phyloP scores from a whole-genome alignment of 129 eudicot species.

The Flaveria linearis region DNA sequence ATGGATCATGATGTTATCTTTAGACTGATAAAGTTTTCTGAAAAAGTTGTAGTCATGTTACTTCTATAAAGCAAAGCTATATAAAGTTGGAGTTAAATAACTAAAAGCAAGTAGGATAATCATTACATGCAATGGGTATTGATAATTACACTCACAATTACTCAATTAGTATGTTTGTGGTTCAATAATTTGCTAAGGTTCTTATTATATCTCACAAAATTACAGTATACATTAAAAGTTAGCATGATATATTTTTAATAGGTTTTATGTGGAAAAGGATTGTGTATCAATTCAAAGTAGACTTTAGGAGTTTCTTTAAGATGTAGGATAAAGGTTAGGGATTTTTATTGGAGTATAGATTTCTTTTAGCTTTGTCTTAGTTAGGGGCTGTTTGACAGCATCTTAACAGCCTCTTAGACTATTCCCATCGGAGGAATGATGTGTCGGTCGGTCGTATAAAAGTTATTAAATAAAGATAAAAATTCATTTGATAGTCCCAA shows the following conservation, averaged over 20 bases:
- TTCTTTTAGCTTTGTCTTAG: no score
- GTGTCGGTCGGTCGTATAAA: no score
- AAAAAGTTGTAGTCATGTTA: slow-evolving; percentile 21
- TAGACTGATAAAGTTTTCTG: slow-evolving; percentile 11
- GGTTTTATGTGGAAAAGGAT: neutral
- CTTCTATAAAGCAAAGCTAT: slow-evolving; percentile 12
- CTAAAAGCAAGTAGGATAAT: neutral
- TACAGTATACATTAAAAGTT: neutral
- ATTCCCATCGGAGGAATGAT: no score
- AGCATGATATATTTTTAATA: neutral
- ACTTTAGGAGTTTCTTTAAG: neutral
- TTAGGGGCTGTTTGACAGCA: no score
- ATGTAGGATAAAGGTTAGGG: no score
- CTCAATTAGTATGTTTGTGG: neutral
- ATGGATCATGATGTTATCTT: slow-evolving; percentile 16
- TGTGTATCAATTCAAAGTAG: neutral
- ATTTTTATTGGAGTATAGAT: no score
- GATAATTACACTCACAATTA: neutral
- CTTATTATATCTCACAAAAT: neutral
- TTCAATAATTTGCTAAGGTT: neutral
- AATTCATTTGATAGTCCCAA: no score
- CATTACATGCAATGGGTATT: neutral
- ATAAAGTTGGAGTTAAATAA: slow-evolving; percentile 7
- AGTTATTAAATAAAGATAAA: no score
- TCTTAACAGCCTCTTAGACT: no score